Percentiles rank a stretch among this genome's conserved stretches.
These are phyloP conservation scores for Tremella yokohamensis DNA, from an alignment of 768 basidiomycete species.

Conservation along the genomic window DNA sequence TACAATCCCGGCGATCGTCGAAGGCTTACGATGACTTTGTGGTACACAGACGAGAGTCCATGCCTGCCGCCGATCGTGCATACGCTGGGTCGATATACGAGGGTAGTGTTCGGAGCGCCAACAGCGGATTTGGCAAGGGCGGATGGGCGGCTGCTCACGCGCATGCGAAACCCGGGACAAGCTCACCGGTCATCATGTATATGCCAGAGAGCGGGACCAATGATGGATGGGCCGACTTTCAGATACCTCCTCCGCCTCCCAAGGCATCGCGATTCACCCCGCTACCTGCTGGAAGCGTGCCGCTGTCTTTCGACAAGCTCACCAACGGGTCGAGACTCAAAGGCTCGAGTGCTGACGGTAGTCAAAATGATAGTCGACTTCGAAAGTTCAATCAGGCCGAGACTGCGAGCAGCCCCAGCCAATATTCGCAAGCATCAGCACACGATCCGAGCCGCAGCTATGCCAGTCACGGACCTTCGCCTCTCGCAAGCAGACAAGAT, in stretches of 20 bases:
- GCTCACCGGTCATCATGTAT: conserved; percentile 34
- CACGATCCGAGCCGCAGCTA: background rate
- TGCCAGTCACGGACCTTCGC: too few relatives aligned
- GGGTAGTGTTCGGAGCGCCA: conserved; percentile 23
- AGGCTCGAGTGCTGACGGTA: background rate
- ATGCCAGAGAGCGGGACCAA: conserved; percentile 27
- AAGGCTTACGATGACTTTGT: conserved; percentile 22
- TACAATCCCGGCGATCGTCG: conserved; percentile 19
- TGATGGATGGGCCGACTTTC: conserved; percentile 39
- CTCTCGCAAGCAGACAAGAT: too few relatives aligned
- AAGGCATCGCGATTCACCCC: conserved; percentile 33
- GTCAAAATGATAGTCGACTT: background rate
- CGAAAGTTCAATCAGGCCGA: background rate
- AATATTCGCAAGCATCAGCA: conserved; percentile 35
- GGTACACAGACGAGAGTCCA: conserved; percentile 15
- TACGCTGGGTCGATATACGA: conserved; percentile 25
- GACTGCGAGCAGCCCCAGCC: conserved; percentile 16
- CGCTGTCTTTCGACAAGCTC: conserved; percentile 32
- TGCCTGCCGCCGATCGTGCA: conserved; percentile 23
- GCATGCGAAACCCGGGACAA: conserved; percentile 19
- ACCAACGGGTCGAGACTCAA: conserved; percentile 1
- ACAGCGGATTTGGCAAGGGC: conserved; percentile 39
- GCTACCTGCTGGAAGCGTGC: conserved; percentile 28
- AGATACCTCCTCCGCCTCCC: conserved; percentile 21
- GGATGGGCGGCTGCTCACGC: conserved; percentile 40